These are phyloP conservation scores for Hippophae rhamnoides DNA, from an alignment of 306 rosid species.

Conservation along the genomic window DNA sequence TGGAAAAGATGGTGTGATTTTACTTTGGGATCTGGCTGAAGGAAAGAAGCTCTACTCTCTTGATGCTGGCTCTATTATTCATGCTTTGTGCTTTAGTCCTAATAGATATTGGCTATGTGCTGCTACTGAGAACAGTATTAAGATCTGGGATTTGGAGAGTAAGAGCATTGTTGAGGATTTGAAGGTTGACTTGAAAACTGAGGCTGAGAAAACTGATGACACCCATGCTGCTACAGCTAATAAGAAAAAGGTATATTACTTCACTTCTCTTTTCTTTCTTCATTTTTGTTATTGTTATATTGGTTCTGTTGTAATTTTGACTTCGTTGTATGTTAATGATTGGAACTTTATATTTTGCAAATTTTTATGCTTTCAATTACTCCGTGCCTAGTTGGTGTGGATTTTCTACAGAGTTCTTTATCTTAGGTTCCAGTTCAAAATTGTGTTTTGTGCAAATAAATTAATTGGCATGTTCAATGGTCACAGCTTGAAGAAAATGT, in stretches of 20 bases:
- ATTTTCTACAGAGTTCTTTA: too few species aligned
- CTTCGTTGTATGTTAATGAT: background rate
- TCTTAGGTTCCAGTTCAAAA: too few species aligned
- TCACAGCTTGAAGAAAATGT: too few species aligned
- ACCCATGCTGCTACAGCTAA: slow-evolving; percentile 30
- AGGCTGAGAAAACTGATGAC: slow-evolving; percentile 62
- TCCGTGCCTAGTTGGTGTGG: too few species aligned
- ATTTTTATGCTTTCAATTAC: too few species aligned
- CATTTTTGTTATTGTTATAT: background rate
- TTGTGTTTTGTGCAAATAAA: too few species aligned
- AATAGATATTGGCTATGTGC: slow-evolving; percentile 98
- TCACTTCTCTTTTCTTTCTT: background rate
- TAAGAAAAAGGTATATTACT: slow-evolving; percentile 68
- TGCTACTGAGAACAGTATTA: slow-evolving; percentile 83
- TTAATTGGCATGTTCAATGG: too few species aligned
- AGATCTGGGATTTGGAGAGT: slow-evolving; percentile 99
- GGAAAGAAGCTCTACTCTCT: slow-evolving; percentile 79
- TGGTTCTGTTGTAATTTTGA: background rate
- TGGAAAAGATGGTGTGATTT: slow-evolving; percentile 78
- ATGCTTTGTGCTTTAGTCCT: slow-evolving; percentile 86
- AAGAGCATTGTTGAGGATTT: slow-evolving; percentile 88
- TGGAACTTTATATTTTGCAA: too few species aligned
- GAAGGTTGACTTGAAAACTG: slow-evolving; percentile 75
- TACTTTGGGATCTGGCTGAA: slow-evolving; percentile 94
- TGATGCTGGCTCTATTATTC: slow-evolving; percentile 71